Evolutionary conservation across 768 basidiomycete genomes (phyloP).

Genomic region (Lactarius trivialis): DNA sequence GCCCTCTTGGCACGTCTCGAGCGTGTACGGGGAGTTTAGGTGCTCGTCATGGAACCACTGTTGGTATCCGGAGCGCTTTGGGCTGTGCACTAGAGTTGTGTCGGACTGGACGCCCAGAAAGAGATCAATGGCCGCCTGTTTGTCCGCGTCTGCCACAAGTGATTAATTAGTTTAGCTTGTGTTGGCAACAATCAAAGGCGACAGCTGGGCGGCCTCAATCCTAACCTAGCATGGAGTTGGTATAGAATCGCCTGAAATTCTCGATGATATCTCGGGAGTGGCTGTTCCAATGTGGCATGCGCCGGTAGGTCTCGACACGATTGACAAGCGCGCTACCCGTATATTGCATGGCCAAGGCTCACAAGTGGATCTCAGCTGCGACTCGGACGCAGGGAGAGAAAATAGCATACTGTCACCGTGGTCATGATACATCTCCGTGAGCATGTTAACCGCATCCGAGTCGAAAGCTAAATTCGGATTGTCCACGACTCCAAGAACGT

Average conservation of each 20-base stretch:
- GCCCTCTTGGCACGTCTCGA: slow-evolving; percentile 57
- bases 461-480: slow-evolving; percentile 84
- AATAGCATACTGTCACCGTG: slow-evolving; percentile 79
- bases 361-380: neutral
- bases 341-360: slow-evolving; percentile 92
- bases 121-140: slow-evolving; percentile 95
- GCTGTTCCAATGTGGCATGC: slow-evolving; percentile 96
- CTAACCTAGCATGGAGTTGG: slow-evolving; percentile 85
- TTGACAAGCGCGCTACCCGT: slow-evolving; percentile 96
- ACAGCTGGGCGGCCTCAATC: slow-evolving; percentile 12
- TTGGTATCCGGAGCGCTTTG: slow-evolving; percentile 66
- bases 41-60: slow-evolving; percentile 78
- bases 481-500: slow-evolving; percentile 86
- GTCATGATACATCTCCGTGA: slow-evolving; percentile 98
- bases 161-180: neutral
- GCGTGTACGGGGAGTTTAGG: slow-evolving; percentile 58
- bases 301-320: slow-evolving; percentile 89
- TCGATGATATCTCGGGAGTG: slow-evolving; percentile 96
- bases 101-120: slow-evolving; percentile 72
- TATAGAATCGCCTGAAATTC: slow-evolving; percentile 90
- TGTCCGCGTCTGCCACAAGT: slow-evolving; percentile 72
- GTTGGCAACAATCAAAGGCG: neutral
- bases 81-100: slow-evolving; percentile 42
- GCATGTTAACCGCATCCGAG: slow-evolving; percentile 90
- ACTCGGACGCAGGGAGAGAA: neutral